A percentile compares a stretch with the other conserved stretches of the same genome.
Evolutionary conservation across 345 rosid species (phyloP).

Genomic region (Eucalyptus urophylla): DNA sequence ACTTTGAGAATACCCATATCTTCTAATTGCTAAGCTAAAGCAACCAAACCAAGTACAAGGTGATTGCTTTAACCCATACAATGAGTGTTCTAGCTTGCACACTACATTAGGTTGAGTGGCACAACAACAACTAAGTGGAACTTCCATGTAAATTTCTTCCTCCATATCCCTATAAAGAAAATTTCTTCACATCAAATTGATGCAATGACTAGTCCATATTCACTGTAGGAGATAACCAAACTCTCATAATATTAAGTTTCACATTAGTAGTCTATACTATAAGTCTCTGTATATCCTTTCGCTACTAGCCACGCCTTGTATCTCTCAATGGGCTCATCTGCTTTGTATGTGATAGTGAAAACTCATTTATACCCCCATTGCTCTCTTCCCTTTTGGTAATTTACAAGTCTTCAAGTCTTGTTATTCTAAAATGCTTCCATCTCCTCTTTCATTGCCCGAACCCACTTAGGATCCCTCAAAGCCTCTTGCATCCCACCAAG

Average conservation of each 20-base stretch:
- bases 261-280: background rate
- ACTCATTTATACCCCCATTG: background rate
- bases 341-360: background rate
- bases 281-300: background rate
- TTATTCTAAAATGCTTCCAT: background rate
- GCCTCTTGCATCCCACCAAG: background rate
- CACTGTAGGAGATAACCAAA: background rate
- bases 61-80: background rate
- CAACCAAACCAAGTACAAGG: background rate
- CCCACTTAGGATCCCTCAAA: background rate
- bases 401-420: background rate
- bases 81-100: background rate
- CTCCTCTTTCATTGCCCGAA: background rate
- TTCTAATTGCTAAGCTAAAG: background rate
- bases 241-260: background rate
- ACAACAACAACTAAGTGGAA: background rate
- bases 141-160: background rate
- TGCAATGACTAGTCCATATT: background rate
- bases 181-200: background rate
- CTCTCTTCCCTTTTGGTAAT: background rate
- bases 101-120: background rate
- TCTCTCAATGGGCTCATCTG: background rate
- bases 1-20: background rate
- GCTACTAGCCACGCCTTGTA: background rate
- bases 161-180: background rate